Evolutionary conservation across 1,139 yeast species (phyloP).

Genomic region (Blastobotrys niveus): DNA sequence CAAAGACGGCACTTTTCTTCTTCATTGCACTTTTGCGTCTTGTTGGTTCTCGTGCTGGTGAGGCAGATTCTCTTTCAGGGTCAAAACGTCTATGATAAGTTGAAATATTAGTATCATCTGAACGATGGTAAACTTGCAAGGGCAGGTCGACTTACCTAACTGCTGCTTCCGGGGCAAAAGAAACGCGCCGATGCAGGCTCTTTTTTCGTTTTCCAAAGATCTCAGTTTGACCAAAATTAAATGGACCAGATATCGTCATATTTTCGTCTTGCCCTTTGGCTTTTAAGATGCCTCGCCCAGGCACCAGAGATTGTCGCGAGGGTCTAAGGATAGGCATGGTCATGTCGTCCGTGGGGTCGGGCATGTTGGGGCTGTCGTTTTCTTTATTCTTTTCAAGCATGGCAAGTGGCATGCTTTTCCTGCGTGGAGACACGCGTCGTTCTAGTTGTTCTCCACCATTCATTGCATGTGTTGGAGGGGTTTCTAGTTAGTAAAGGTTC

Average conservation of each 20-base stretch:
- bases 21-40: constrained; percentile 10
- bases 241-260: constrained; percentile 16
- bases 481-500: too few species aligned
- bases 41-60: constrained; percentile 11
- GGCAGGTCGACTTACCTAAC: constrained; percentile 10
- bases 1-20: too few species aligned
- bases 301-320: constrained; percentile 15
- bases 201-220: constrained; percentile 10
- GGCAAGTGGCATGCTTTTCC: constrained; percentile 18
- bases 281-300: constrained; percentile 18
- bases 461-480: too few species aligned
- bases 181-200: constrained; percentile 13
- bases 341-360: constrained; percentile 11
- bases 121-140: too few species aligned
- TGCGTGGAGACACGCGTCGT: constrained; percentile 8
- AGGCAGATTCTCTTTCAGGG: constrained; percentile 9
- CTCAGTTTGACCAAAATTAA: constrained; percentile 9
- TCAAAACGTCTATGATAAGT: constrained; percentile 8
- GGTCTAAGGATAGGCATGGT: constrained; percentile 14
- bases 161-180: constrained; percentile 17
- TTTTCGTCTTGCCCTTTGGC: constrained; percentile 17
- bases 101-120: constrained; percentile 2
- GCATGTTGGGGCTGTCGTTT: constrained; percentile 11
- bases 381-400: constrained; percentile 14
- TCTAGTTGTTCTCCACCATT: constrained; percentile 2